These are phyloP conservation scores for Stephania yunnanensis DNA, from an alignment of 164 flowering plant species.

Conservation along the genomic window DNA sequence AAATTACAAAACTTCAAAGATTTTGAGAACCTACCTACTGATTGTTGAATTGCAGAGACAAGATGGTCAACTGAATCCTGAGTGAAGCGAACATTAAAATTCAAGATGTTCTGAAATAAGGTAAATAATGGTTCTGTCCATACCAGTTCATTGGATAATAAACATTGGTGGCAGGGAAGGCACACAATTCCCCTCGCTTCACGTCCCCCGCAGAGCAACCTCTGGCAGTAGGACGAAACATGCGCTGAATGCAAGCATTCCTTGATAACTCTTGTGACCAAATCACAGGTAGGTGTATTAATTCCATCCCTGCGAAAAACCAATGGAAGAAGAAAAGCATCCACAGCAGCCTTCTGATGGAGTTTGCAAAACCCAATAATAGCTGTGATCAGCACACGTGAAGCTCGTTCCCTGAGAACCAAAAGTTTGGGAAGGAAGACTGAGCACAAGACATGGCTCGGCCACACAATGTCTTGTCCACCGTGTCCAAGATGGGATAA, in stretches of 20 bases:
- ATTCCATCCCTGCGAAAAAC: conserved; percentile 46
- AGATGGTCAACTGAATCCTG: conserved; percentile 52
- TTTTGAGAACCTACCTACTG: conserved; percentile 38
- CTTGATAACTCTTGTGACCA: conserved; percentile 45
- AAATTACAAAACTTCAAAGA: conserved; percentile 72
- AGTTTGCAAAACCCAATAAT: conserved; percentile 51
- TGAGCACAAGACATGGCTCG: conserved; percentile 54
- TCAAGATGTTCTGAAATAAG: conserved; percentile 53
- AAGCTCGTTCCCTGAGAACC: conserved; percentile 45
- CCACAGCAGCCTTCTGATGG: conserved; percentile 58
- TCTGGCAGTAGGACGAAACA: conserved; percentile 68
- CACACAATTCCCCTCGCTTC: conserved; percentile 32
- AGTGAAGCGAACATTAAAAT: conserved; percentile 45
- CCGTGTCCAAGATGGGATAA: conserved; percentile 37
- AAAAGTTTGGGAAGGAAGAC: conserved; percentile 57
- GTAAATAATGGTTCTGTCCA: conserved; percentile 72
- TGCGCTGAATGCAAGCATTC: conserved; percentile 80
- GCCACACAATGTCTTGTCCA: conserved; percentile 43
- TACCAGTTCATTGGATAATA: conserved; percentile 44
- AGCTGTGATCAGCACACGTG: conserved; percentile 47
- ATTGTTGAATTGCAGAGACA: conserved; percentile 29
- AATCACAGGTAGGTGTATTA: conserved; percentile 48
- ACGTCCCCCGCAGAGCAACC: conserved; percentile 38
- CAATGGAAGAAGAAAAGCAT: conserved; percentile 54
- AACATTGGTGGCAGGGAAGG: conserved; percentile 46